Percentiles rank a stretch among this genome's conserved stretches.
Evolutionary conservation across 495 filamentous ascomycete species (phyloP).

Genomic region (Penicillium flavigenum): DNA sequence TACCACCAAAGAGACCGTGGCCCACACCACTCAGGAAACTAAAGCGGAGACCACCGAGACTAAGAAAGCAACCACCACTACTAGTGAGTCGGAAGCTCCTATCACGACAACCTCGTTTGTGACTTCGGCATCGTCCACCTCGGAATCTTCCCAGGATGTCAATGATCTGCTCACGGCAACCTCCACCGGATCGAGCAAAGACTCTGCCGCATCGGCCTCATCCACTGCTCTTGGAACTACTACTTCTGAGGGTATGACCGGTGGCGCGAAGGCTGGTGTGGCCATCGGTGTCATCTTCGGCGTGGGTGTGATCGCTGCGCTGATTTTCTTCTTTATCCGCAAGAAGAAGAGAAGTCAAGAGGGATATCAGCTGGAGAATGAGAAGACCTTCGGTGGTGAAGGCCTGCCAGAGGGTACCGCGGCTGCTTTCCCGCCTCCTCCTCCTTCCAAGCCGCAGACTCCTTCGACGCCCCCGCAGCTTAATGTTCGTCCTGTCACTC

Average conservation of each 20-base stretch:
- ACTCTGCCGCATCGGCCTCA: slow-evolving; percentile 21
- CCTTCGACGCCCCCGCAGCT: slow-evolving; percentile 72
- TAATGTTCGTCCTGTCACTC: slow-evolving; percentile 82
- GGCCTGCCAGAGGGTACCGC: slow-evolving; percentile 25
- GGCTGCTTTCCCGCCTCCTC: slow-evolving; percentile 39
- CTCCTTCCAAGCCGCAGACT: slow-evolving; percentile 29
- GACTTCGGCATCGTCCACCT: slow-evolving; percentile 22
- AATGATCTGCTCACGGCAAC: slow-evolving; percentile 18
- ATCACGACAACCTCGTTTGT: slow-evolving; percentile 19
- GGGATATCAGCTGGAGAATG: slow-evolving; percentile 49
- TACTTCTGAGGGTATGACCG: slow-evolving; percentile 19
- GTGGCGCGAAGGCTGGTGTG: slow-evolving; percentile 77
- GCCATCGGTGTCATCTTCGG: slow-evolving; percentile 72
- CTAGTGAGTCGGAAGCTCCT: slow-evolving; percentile 8
- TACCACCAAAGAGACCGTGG: slow-evolving; percentile 8
- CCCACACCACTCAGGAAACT: slow-evolving; percentile 11
- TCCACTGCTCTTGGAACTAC: slow-evolving; percentile 13
- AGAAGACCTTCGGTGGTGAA: slow-evolving; percentile 46
- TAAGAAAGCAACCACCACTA: slow-evolving; percentile 6
- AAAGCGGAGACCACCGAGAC: slow-evolving; percentile 12
- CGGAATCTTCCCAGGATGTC: slow-evolving; percentile 17
- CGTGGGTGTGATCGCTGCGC: slow-evolving; percentile 57
- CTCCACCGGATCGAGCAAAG: slow-evolving; percentile 14
- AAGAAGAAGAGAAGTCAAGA: slow-evolving; percentile 60
- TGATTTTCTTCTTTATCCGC: slow-evolving; percentile 64